Conservation (phyloP, 306 rosid species). For the Casuarina glauca region DNA sequence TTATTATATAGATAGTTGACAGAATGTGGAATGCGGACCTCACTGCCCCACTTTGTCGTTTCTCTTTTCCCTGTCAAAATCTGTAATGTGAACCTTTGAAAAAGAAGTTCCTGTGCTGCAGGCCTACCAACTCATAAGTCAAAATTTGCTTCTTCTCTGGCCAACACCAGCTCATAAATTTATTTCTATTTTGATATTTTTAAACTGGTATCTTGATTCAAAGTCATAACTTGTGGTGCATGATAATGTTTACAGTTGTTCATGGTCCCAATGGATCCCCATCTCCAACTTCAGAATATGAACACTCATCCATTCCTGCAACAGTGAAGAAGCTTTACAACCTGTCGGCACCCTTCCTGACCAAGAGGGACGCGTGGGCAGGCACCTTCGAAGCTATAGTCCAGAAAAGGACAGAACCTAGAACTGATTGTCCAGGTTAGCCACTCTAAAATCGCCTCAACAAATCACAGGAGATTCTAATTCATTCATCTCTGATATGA, state of each 20-base stretch:
- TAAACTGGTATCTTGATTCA: background rate
- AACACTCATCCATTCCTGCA: conserved; percentile 86
- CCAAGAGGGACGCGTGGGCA: conserved; percentile 85
- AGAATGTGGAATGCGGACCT: conserved; percentile 27
- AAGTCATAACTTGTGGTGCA: background rate
- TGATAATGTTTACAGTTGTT: conserved; percentile 57
- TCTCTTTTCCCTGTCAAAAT: conserved; percentile 15
- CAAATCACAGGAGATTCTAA: too few relatives aligned
- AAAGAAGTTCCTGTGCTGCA: background rate
- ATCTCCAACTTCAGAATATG: conserved; percentile 67
- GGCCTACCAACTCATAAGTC: background rate
- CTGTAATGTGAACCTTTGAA: conserved; percentile 16
- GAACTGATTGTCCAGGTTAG: conserved; percentile 92
- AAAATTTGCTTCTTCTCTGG: background rate
- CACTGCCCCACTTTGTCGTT: background rate
- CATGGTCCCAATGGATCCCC: conserved; percentile 89
- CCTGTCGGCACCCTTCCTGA: conserved; percentile 67
- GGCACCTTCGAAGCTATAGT: conserved; percentile 77
- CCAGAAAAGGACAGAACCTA: conserved; percentile 54
- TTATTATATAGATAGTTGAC: conserved; percentile 6
- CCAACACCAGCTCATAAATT: background rate
- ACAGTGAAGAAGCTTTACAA: conserved; percentile 81
- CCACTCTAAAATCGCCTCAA: background rate
- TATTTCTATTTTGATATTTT: background rate
- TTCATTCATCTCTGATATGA: background rate